Evolutionary conservation across 495 filamentous ascomycete species (phyloP).

Genomic region (Tuber calosporum): DNA sequence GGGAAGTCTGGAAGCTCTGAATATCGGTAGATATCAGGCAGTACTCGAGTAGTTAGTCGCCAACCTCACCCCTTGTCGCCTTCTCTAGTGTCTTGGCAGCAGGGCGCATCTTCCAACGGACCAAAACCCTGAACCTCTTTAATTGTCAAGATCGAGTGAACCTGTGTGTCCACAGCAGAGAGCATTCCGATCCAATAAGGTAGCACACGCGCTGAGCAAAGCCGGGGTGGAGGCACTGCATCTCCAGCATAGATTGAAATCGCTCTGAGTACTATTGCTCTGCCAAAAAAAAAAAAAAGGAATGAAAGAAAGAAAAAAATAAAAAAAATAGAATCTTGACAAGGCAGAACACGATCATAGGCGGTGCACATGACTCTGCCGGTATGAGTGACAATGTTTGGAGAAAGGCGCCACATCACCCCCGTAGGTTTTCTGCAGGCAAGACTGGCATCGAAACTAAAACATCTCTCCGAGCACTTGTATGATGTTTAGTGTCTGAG

Average conservation of each 20-base stretch:
- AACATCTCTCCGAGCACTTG: not conserved
- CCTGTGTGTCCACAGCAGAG: not conserved
- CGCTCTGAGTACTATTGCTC: not conserved
- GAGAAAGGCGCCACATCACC: not conserved
- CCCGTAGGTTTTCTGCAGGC: not conserved
- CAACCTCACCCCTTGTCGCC: not conserved
- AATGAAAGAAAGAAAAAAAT: not conserved
- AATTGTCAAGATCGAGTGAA: not conserved
- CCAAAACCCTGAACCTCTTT: not conserved
- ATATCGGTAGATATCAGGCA: not conserved
- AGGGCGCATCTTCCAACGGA: not conserved
- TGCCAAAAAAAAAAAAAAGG: not conserved
- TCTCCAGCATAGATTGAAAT: not conserved
- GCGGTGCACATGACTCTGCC: not conserved
- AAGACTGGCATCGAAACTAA: not conserved
- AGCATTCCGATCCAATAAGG: not conserved
- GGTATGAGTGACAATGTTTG: not conserved
- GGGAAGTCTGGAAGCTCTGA: constrained; percentile 15
- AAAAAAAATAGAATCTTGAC: not conserved
- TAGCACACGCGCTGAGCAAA: not conserved
- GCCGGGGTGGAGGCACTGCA: not conserved
- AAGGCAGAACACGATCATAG: not conserved
- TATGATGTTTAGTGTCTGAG: not conserved
- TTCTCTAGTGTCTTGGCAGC: not conserved
- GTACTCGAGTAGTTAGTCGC: not conserved